phyloP scores from a whole-genome alignment of 495 filamentous ascomycete species.

The Tuber magnatum region DNA sequence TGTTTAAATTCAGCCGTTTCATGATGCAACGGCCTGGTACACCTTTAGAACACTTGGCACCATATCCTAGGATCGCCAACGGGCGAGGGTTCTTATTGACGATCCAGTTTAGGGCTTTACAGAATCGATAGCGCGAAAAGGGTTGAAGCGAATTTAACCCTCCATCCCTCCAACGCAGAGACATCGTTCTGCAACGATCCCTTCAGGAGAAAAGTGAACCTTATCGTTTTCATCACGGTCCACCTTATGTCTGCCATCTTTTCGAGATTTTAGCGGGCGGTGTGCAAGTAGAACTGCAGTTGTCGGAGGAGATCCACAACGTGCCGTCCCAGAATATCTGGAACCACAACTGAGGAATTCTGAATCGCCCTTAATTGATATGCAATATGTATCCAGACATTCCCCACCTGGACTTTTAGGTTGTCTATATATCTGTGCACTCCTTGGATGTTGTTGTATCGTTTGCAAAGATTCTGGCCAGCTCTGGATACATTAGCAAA shows the following conservation, averaged over 20 bases:
- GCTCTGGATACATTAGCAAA: constrained; percentile 4
- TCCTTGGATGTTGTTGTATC: constrained; percentile 25
- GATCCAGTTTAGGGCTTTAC: constrained; percentile 35
- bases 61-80: no score
- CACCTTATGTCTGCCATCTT: constrained; percentile 26
- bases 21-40: no score
- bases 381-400: constrained; percentile 40
- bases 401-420: constrained; percentile 40
- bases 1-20: no score
- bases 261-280: constrained; percentile 35
- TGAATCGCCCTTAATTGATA: constrained; percentile 43
- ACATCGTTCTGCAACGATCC: constrained; percentile 41
- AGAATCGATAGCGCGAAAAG: constrained; percentile 45
- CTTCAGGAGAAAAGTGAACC: constrained; percentile 27
- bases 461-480: constrained; percentile 13
- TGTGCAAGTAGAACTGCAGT: constrained; percentile 40
- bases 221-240: constrained; percentile 3
- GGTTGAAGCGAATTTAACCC: constrained; percentile 40
- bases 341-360: constrained; percentile 40
- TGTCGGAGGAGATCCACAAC: constrained; percentile 40
- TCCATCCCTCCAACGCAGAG: constrained; percentile 44
- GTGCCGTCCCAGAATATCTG: constrained; percentile 41
- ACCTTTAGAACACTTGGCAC: no score
- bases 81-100: no score
- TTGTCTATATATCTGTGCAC: constrained; percentile 39